Evolutionary conservation across 352 stramenopile species (phyloP).

Genomic region (Globisporangium cylindrosporum): DNA sequence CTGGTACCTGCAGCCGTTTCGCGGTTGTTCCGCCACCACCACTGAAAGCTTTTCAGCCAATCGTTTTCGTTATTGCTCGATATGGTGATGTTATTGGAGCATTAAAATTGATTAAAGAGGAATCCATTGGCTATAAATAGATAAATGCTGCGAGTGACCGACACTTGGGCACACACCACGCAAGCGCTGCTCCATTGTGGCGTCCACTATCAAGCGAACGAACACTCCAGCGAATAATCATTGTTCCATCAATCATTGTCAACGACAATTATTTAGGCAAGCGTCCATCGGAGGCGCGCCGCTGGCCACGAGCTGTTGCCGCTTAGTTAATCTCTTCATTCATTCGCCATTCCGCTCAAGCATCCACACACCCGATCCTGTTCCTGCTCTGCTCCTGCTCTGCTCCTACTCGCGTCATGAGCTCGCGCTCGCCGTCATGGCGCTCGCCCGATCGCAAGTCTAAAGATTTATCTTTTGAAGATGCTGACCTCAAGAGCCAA

Average conservation of each 20-base stretch:
- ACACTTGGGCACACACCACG: neutral
- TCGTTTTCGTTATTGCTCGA: neutral
- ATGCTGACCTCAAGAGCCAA: neutral
- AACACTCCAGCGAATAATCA: too few relatives aligned
- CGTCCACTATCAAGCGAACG: neutral
- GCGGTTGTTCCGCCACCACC: neutral
- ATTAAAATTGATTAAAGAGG: neutral
- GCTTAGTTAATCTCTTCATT: neutral
- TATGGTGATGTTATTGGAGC: neutral
- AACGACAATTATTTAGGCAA: too few relatives aligned
- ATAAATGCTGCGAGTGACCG: neutral
- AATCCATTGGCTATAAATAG: constrained; percentile 3
- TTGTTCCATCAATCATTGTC: too few relatives aligned
- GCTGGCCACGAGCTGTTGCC: neutral
- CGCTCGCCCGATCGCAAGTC: neutral
- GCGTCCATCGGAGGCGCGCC: neutral
- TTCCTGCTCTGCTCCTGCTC: too few relatives aligned
- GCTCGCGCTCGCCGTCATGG: neutral
- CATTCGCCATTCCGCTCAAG: neutral
- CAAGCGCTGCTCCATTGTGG: neutral
- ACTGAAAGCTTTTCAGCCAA: constrained; percentile 10
- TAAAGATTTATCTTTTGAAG: too few relatives aligned
- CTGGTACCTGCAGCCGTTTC: neutral
- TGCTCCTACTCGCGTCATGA: neutral
- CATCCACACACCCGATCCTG: neutral